Conservation (phyloP, 2,329 filamentous ascomycete genomes). For the Venturia pyrina region DNA sequence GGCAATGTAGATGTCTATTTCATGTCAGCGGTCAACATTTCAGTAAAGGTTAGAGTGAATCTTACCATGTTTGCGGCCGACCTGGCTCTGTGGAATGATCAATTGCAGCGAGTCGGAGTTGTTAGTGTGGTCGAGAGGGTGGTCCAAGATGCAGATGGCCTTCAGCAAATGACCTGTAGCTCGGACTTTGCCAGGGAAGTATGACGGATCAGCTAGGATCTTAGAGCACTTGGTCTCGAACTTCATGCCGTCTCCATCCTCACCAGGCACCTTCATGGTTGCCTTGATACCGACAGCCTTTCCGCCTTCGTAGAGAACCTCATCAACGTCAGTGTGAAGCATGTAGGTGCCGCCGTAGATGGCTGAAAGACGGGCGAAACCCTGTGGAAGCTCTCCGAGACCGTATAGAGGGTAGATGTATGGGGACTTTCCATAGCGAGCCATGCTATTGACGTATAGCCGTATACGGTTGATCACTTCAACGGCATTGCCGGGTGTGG, state of each 20-base stretch:
- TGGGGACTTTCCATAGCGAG: slow-evolving; percentile 93
- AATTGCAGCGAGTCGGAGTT: slow-evolving; percentile 85
- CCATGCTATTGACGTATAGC: slow-evolving; percentile 95
- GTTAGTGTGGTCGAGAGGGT: slow-evolving; percentile 66
- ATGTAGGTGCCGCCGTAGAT: slow-evolving; percentile 99
- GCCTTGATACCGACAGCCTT: slow-evolving; percentile 96
- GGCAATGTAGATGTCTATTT: slow-evolving; percentile 84
- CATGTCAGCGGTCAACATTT: slow-evolving; percentile 3
- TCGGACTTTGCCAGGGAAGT: slow-evolving; percentile 85
- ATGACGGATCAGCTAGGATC: slow-evolving; percentile 91
- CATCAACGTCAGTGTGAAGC: slow-evolving; percentile 91
- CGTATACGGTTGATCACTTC: slow-evolving; percentile 87
- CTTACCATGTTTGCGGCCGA: slow-evolving; percentile 89
- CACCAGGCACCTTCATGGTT: slow-evolving; percentile 82
- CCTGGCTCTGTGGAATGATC: slow-evolving; percentile 96
- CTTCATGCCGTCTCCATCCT: slow-evolving; percentile 66
- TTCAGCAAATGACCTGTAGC: slow-evolving; percentile 85
- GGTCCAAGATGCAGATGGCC: slow-evolving; percentile 95
- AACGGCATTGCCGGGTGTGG: slow-evolving; percentile 58
- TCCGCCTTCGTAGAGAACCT: slow-evolving; percentile 71
- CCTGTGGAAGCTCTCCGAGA: slow-evolving; percentile 91
- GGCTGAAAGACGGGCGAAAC: slow-evolving; percentile 91
- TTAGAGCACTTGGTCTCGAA: slow-evolving; percentile 95
- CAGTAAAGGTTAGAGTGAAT: slow-evolving; percentile 9
- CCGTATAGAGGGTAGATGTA: slow-evolving; percentile 99